These are phyloP conservation scores for Gaultheria prostrata DNA, from an alignment of 148 eudicot species.

Conservation along the genomic window DNA sequence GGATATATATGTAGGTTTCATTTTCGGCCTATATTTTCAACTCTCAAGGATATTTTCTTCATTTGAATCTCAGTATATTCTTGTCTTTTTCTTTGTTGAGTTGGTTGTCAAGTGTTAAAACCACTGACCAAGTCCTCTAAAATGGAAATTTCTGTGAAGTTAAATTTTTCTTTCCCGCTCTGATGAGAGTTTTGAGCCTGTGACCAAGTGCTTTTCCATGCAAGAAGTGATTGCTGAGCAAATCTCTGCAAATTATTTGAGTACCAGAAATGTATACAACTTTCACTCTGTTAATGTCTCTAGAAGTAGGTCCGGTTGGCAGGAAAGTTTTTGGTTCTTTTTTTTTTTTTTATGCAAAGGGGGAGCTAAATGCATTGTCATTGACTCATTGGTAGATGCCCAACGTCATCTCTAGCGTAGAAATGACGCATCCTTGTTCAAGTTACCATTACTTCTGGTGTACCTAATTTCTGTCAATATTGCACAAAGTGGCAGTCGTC, in stretches of 20 bases:
- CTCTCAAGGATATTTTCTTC: not conserved
- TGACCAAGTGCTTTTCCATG: too few species aligned
- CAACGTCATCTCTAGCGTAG: not conserved
- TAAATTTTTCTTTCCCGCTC: too few species aligned
- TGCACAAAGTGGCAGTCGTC: not conserved
- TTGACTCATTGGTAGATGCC: not conserved
- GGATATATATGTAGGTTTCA: not conserved
- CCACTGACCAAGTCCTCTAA: too few species aligned
- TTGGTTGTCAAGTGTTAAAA: too few species aligned
- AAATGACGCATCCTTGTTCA: not conserved
- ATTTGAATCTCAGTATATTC: not conserved
- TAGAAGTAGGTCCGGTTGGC: not conserved
- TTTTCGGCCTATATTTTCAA: not conserved
- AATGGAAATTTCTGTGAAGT: too few species aligned
- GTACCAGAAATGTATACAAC: not conserved
- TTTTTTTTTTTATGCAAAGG: not conserved
- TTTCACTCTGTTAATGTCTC: not conserved
- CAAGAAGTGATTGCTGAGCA: too few species aligned
- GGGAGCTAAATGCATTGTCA: not conserved
- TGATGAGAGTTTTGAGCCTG: too few species aligned
- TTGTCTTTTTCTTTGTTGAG: not conserved
- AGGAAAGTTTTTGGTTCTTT: not conserved
- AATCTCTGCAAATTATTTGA: not conserved
- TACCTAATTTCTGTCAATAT: not conserved
- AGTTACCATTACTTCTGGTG: not conserved